Conservation (phyloP, 768 basidiomycete species). For the Dioszegia crocea region DNA sequence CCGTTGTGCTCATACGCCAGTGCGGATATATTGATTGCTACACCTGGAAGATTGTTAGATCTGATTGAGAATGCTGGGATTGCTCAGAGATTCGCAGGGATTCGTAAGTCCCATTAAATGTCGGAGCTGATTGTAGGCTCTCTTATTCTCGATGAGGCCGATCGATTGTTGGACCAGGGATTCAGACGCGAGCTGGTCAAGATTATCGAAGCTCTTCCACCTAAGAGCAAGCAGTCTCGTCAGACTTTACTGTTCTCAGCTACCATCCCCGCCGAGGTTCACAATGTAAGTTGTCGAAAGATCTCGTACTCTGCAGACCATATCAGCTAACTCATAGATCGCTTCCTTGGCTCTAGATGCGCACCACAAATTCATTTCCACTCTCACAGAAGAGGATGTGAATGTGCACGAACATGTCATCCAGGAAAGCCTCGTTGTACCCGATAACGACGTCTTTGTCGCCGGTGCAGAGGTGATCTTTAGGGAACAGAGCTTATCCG, state of each 20-base stretch:
- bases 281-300: constrained; percentile 46
- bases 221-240: constrained; percentile 30
- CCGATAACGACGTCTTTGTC: constrained; percentile 53
- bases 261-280: constrained; percentile 52
- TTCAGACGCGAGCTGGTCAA: constrained; percentile 49
- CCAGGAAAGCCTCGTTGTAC: constrained; percentile 53
- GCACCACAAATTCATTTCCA: constrained; percentile 57
- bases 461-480: constrained; percentile 38
- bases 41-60: constrained; percentile 52
- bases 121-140: constrained; percentile 34
- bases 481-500: constrained; percentile 16
- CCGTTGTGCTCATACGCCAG: background rate
- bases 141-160: constrained; percentile 53
- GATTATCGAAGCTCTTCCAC: constrained; percentile 32
- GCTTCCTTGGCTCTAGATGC: constrained; percentile 48
- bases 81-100: constrained; percentile 48
- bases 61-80: constrained; percentile 51
- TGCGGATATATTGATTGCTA: constrained; percentile 50
- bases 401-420: constrained; percentile 63
- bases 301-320: too few species aligned
- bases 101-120: constrained; percentile 39
- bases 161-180: constrained; percentile 52
- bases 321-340: constrained; percentile 48
- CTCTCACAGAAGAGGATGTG: constrained; percentile 58
- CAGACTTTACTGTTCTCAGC: constrained; percentile 55